Base-by-base conservation (phyloP, 257 asterid genomes). In the Penstemon davidsonii region DNA sequence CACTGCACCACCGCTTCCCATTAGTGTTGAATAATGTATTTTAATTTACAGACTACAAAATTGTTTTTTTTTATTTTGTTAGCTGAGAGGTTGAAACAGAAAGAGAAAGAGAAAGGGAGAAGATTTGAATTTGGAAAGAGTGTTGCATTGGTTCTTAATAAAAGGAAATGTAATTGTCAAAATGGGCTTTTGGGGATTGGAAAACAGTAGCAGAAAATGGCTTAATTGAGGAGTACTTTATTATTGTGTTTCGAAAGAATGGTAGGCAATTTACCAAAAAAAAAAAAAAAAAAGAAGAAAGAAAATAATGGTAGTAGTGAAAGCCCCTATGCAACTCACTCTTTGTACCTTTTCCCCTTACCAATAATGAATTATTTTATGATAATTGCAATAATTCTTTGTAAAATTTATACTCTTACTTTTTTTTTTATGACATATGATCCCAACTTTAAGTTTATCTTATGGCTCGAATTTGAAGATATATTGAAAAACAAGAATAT, bases 161-260 rank as follows among this genome's bases (percentile, higher is more conserved):
- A 15, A 49, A 61, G 56, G 18, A 64, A 74, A 55, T 51, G 62
- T 11, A 47, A 79, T 71, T 71, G 78, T 79, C 78, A 75, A 73
- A 78, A 69, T 49, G 46, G 66, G 62, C 60, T 72, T 41, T 47
- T 44, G 75, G 92, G 82, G 75, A 72, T 73, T 77, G 82, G 79
- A 72, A 74, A 67, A 50, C 56, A 41, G 42, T 45, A 50, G 7
- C 38, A 11, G 40, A 12, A 39, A 13, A 62, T 19, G 58, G 70
- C 40, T 33, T 8, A 63, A 62, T 66, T 25, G 76, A 56, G 65
- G 58, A 64, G 58, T 40, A 67, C 60, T 63, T 53, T 64, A 47
- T 46, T 68, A 60, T 62, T 68, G 76, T 64, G 62, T 72, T 40
- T 54, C 62, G 79, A 73, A 53, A 39, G 69, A 25, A 25, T 25